Evolutionary conservation across 495 filamentous ascomycete species (phyloP), one percentile per base, ranked within the genome.

Genomic region (Pyrenula aspistea): DNA sequence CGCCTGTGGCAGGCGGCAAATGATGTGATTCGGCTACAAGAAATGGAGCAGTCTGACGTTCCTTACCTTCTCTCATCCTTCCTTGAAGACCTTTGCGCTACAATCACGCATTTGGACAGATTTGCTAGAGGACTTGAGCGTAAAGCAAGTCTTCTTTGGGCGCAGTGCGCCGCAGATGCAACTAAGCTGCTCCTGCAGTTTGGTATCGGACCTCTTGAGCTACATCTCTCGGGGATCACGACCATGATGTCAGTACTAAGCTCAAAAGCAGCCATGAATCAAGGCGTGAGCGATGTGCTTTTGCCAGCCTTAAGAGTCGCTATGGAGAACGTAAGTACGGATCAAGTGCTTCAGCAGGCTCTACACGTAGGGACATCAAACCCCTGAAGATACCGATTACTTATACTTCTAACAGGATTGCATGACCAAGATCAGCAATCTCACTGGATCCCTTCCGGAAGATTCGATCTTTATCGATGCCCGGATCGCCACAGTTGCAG

Each of bases 141-240:
- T 4, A 42, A 42, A 42, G 31, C 31, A 42, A 42, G 31, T 15
- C 31, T 42, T 42, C 31, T 42, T 42, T 42, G 31, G 31, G 31
- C 31, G 15, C 31, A 42, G 15, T 42, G 31, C 31, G 31, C 31
- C 24, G 58, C 51, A 42, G 55, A 58, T 23, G 53, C 58, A 19
- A 42, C 36, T 15, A 62, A 60, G 49, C 60, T 55, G 36, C 24
- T 55, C 12, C 54, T 57, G 24, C 49, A 53, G 4, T 20, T 8
- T 15, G 51, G 23, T n/a, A 15, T 20, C 22, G 23, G 22, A 2
- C 15, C 15, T 42, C 8, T 15, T 8, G 31, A 42, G 31, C 31
- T 8, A 8, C 31, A 8, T 15, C 15, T 42, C 4, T 42, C 31
- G 8, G 31, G 15, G 31, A 42, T 42, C 15, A 8, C 15, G 31